Evolutionary conservation across 2,329 filamentous ascomycete genomes (phyloP).

Genomic region (Aspergillus terreus): DNA sequence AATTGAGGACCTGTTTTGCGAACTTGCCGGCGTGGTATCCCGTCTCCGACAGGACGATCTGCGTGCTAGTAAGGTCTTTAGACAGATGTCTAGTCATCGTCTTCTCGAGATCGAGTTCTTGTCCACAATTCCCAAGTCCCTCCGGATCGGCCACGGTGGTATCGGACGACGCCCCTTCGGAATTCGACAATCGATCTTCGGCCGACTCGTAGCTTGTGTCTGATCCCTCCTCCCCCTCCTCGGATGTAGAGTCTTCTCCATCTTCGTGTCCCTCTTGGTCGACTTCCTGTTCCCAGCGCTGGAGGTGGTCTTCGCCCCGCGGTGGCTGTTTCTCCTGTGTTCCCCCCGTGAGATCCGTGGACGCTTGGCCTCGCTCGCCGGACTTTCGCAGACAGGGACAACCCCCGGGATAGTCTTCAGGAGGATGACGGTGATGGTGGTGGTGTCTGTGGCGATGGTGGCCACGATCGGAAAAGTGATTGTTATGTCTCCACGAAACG

Average conservation of each 20-base stretch:
- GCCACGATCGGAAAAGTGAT: neutral
- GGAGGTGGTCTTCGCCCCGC: neutral
- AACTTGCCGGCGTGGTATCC: conserved; percentile 64
- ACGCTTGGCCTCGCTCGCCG: too few relatives aligned
- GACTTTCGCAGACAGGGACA: neutral
- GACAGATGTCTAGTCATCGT: conserved; percentile 7
- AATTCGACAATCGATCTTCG: neutral
- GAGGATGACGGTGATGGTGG: neutral
- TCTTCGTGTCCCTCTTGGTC: neutral
- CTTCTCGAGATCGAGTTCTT: conserved; percentile 9
- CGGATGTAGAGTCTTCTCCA: too few relatives aligned
- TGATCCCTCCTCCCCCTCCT: neutral
- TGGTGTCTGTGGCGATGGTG: neutral
- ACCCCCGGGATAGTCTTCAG: neutral
- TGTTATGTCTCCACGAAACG: neutral
- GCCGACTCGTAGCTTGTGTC: conserved; percentile 2
- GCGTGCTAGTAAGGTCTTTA: conserved; percentile 1
- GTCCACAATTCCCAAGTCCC: neutral
- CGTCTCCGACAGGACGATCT: conserved; percentile 47
- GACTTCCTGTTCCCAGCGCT: neutral
- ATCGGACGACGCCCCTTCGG: neutral
- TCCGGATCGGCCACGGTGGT: neutral
- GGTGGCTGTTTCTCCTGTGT: neutral
- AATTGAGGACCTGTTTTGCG: conserved; percentile 67
- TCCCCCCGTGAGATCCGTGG: neutral